Evolutionary conservation across 176 grass and related monocot genomes (phyloP).

Genomic region (Poa pratensis): DNA sequence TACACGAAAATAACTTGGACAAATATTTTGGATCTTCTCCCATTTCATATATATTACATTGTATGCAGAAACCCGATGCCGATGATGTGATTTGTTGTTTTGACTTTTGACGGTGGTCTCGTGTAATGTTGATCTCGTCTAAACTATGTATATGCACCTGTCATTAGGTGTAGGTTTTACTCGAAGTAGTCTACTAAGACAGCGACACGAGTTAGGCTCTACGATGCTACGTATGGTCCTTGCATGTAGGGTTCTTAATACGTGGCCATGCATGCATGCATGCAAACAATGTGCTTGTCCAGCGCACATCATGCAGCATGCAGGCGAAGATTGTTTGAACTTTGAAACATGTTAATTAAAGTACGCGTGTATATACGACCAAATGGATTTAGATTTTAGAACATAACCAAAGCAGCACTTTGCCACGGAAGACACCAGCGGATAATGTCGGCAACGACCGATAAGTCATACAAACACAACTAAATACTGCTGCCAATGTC

Average conservation of each 20-base stretch:
- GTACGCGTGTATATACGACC: background rate
- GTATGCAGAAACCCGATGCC: too few relatives aligned
- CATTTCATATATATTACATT: too few relatives aligned
- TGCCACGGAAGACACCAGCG: background rate
- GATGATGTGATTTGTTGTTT: too few relatives aligned
- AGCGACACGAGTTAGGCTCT: background rate
- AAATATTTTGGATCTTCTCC: too few relatives aligned
- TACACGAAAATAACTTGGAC: too few relatives aligned
- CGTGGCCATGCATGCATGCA: background rate
- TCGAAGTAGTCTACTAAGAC: background rate
- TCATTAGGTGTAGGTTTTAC: constrained; percentile 24
- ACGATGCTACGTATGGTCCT: background rate
- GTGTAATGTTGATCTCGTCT: too few relatives aligned
- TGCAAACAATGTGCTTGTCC: background rate
- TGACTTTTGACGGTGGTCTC: too few relatives aligned
- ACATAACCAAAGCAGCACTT: background rate
- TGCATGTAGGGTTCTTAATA: constrained; percentile 13
- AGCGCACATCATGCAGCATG: background rate
- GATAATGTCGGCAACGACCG: background rate
- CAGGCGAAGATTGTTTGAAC: background rate
- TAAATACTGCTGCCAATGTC: background rate
- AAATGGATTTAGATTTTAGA: background rate
- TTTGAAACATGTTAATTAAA: background rate
- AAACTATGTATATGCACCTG: background rate
- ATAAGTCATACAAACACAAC: background rate